phyloP scores from a whole-genome alignment of 2,329 filamentous ascomycete species.

The Fusarium abutilonis region DNA sequence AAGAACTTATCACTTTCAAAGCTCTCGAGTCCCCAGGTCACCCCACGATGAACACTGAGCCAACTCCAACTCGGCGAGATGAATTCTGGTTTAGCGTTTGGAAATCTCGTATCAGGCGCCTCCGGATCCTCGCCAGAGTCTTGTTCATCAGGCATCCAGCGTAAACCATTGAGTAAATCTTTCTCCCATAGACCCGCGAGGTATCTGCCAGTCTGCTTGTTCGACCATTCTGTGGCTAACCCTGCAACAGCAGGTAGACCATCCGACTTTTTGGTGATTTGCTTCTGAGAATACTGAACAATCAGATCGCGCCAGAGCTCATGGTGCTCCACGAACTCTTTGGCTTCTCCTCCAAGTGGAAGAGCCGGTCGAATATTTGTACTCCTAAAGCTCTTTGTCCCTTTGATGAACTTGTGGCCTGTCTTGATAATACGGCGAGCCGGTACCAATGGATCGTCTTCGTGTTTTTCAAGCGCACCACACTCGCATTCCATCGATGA shows the following conservation, averaged over 20 bases:
- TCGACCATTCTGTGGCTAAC: constrained; percentile 36
- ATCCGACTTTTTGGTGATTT: constrained; percentile 38
- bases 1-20: constrained; percentile 26
- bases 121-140: not conserved
- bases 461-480: constrained; percentile 27
- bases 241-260: constrained; percentile 42
- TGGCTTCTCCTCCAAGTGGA: not conserved
- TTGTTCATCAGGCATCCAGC: constrained; percentile 34
- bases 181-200: constrained; percentile 43
- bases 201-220: constrained; percentile 31
- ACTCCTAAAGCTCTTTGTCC: constrained; percentile 8
- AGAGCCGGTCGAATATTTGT: not conserved
- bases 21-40: constrained; percentile 33
- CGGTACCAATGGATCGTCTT: constrained; percentile 27
- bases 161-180: constrained; percentile 30
- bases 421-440: constrained; percentile 38
- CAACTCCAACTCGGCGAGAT: constrained; percentile 44
- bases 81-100: constrained; percentile 2
- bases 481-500: constrained; percentile 43
- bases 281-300: constrained; percentile 38
- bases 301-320: constrained; percentile 42
- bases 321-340: constrained; percentile 24
- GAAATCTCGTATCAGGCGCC: too few species aligned
- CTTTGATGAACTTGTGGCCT: constrained; percentile 32
- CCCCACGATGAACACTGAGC: constrained; percentile 39